Evolutionary conservation across 345 rosid species (phyloP).

Genomic region (Iberis pinnata): DNA sequence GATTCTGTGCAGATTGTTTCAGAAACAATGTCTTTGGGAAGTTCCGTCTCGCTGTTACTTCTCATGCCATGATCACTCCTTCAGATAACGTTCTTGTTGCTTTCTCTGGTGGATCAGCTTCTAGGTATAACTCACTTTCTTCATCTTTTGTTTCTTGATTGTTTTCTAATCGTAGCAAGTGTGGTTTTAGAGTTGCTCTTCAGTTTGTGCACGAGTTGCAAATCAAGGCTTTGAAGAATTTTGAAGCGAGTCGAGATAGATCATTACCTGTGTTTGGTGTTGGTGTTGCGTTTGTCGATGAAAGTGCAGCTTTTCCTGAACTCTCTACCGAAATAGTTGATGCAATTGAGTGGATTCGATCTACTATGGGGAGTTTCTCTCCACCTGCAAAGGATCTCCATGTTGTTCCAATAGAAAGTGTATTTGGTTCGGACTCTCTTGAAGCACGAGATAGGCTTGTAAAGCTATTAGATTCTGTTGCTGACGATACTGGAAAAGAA

Average conservation of each 20-base stretch:
- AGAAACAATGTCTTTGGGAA: constrained; percentile 67
- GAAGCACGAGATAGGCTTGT: constrained; percentile 46
- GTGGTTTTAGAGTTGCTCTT: constrained; percentile 53
- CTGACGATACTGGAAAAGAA: constrained; percentile 73
- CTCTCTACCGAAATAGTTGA: constrained; percentile 25
- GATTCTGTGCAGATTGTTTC: constrained; percentile 69
- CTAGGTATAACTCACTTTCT: constrained; percentile 43
- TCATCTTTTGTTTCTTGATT: background rate
- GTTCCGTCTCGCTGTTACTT: constrained; percentile 75
- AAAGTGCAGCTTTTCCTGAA: constrained; percentile 37
- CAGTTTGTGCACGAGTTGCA: constrained; percentile 90
- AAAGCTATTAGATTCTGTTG: constrained; percentile 44
- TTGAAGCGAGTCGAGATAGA: constrained; percentile 70
- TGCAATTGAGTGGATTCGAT: constrained; percentile 42
- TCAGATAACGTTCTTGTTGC: constrained; percentile 85
- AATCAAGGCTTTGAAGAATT: constrained; percentile 66
- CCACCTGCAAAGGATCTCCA: constrained; percentile 63
- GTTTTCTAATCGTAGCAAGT: background rate
- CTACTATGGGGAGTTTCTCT: constrained; percentile 38
- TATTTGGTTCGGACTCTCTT: constrained; percentile 37
- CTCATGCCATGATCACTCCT: constrained; percentile 83
- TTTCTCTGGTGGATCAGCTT: constrained; percentile 86
- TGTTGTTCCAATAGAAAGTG: constrained; percentile 49
- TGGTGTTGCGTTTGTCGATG: constrained; percentile 80
- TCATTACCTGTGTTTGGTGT: constrained; percentile 81